A percentile compares a stretch with the other conserved stretches of the same genome.
phyloP scores from a whole-genome alignment of 108 stramenopile genomes.

The Nitzschia sp. region DNA sequence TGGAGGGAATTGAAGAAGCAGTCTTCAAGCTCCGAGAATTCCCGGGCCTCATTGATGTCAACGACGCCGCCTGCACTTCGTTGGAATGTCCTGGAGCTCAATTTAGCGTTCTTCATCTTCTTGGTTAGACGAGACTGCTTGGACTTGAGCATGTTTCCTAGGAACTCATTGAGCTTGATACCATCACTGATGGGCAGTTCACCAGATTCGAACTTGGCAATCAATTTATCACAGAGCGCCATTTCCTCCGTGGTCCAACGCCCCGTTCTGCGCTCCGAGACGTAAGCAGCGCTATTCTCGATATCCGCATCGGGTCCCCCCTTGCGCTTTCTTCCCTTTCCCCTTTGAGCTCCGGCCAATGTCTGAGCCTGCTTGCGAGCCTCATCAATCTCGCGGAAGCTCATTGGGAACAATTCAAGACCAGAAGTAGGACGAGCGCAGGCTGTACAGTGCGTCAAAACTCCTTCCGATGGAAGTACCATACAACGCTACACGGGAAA shows the following conservation, averaged over 20 bases:
- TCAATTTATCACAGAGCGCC: conserved; percentile 72
- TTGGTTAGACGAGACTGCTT: conserved; percentile 89
- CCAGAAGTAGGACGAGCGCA: conserved; percentile 39
- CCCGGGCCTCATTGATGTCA: conserved; percentile 42
- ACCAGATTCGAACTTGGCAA: conserved; percentile 63
- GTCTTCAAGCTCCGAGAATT: conserved; percentile 66
- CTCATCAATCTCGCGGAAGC: conserved; percentile 79
- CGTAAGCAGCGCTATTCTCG: conserved; percentile 18
- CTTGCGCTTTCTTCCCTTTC: conserved; percentile 49
- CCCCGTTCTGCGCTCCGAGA: conserved; percentile 53
- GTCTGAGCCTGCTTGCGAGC: conserved; percentile 40
- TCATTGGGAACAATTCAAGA: conserved; percentile 77
- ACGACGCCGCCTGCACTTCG: conserved; percentile 39
- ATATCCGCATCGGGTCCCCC: conserved; percentile 25
- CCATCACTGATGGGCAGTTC: conserved; percentile 69
- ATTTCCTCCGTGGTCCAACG: conserved; percentile 85
- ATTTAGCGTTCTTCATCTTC: conserved; percentile 90
- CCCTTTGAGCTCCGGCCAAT: conserved; percentile 32
- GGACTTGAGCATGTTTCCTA: conserved; percentile 78
- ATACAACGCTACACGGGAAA: conserved; percentile 37
- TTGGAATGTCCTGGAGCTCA: conserved; percentile 63
- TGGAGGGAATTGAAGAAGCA: conserved; percentile 59
- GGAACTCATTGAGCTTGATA: conserved; percentile 84
- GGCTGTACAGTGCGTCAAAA: conserved; percentile 31
- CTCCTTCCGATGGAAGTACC: conserved; percentile 17